Base-by-base conservation (phyloP, 371 early-diverging fungal genomes). In the Phascolomyces articulosus region DNA sequence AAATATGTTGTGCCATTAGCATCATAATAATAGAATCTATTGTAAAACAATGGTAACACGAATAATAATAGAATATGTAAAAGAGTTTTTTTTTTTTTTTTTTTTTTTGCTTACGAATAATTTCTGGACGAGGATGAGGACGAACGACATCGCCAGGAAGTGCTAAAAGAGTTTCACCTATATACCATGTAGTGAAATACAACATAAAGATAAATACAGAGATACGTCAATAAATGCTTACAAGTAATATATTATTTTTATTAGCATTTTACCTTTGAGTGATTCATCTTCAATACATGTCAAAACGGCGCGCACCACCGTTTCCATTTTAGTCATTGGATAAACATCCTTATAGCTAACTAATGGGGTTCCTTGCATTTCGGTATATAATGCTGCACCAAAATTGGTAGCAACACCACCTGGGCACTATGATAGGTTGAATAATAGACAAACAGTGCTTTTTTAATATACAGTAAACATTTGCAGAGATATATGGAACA, bases 251-350 rank as follows among this genome's bases (percentile, higher is more conserved):
- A 51, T 1, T 1, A 13, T n/a, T 24, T 24, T 24, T 10, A 51
- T 3, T 24, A 23, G 20, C 62, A 4, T 13, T 11, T 59, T 60
- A 65, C 85, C 82, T 20, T 67, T 60, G 2, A 79, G 58, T 7
- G 55, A 56, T n/a, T 78, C 77, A 51, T 83, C 82, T 61, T 79
- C 74, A 47, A 84, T 79, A 15, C 71, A 73, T 20, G 41, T 40
- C 60, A 82, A 66, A 41, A 85, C 81, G 3, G 87, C 87, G 34
- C 82, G 75, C 55, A 83, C 77, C 16, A 84, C 84, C 2, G 66
- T 63, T 9, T 69, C 67, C 31, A 86, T 76, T 4, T 78, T 72
- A 11, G 81, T 78, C 20, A 63, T 60, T 16, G 74, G 73, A 1
- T 7, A 23, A 7, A 24, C 26, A 2, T 20, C 24, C 6, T 23